Base-by-base conservation (phyloP, 352 stramenopile genomes). In the Globisporangium cederbergense region DNA sequence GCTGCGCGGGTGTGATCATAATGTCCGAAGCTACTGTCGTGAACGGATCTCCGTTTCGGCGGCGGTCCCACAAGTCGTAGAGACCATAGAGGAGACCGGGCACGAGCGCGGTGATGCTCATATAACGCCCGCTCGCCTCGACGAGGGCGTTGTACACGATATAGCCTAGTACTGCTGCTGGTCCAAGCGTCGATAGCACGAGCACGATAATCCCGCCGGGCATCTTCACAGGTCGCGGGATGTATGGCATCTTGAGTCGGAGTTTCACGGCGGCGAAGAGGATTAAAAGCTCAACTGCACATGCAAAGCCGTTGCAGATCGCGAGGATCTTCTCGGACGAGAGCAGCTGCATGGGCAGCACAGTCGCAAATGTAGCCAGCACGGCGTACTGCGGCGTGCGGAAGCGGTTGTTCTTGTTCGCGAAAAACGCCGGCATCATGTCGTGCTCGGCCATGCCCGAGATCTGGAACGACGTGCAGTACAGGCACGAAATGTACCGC, bases 401-500 rank as follows among this genome's bases (percentile, higher is more conserved):
- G 47, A 61, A 64, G 10, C 25, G n/a, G 36, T 58, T 53, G 57
- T 60, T 52, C 36, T 66, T 65, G 10, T 86, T 93, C 14, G 86
- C 76, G 51, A 97, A 83, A 14, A 86, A 62, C 43, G 74, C 79
- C 0, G 88, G 88, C 14, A 95, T 46, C 46, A 93, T 75, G 25
- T 86, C 86, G 14, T 83, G 63, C 62, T 96, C 82, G 3, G 88
- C 75, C 74, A 81, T 76, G n/a, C 68, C 68, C 0, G 59, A 62
- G 5, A 97, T 50, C 71, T 95, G 81, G 60, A 85, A 96, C 40
- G 89, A 77, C 71, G 95, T 89, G 11, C 74, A 73, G 14, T 76
- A 91, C 66, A 97, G 84, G 68, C 96, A 83, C 13, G 88, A 78
- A 71, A 91, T 76, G 68, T 91, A 97, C 25, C 95, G 64, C 3